Conservation (phyloP, 768 basidiomycete species). For the Tulasnella sp. region DNA sequence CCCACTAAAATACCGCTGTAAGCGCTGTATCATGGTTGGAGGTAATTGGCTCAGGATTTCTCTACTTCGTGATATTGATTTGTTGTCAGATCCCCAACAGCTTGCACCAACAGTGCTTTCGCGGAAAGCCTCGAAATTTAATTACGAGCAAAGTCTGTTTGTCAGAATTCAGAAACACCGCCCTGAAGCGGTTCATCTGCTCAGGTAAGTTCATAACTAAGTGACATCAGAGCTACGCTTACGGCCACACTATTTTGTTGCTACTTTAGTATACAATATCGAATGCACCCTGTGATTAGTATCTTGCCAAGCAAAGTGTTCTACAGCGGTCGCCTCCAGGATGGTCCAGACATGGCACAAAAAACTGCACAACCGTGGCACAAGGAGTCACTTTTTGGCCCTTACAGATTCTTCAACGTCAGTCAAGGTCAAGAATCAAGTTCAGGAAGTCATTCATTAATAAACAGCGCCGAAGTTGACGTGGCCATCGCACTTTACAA, state of each 20-base stretch:
- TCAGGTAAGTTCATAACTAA: conserved; percentile 46
- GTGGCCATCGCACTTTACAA: conserved; percentile 67
- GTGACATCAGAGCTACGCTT: not conserved
- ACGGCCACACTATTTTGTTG: not conserved
- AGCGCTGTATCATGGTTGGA: conserved; percentile 86
- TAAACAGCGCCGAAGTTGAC: conserved; percentile 60
- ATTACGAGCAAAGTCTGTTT: conserved; percentile 79
- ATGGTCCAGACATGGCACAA: conserved; percentile 77
- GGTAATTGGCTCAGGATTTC: conserved; percentile 30
- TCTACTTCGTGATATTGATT: conserved; percentile 5
- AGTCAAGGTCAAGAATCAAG: conserved; percentile 51
- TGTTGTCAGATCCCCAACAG: conserved; percentile 61
- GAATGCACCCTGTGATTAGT: conserved; percentile 97
- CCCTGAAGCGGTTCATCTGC: conserved; percentile 74
- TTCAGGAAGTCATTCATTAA: conserved; percentile 47
- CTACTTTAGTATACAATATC: conserved; percentile 82
- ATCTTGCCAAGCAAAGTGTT: conserved; percentile 77
- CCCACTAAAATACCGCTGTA: conserved; percentile 77
- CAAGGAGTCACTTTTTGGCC: conserved; percentile 54
- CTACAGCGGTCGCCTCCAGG: conserved; percentile 63
- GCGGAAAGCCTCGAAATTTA: conserved; percentile 42
- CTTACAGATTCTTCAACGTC: conserved; percentile 85
- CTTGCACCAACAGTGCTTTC: conserved; percentile 87
- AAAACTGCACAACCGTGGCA: conserved; percentile 88
- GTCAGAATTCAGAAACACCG: conserved; percentile 73